These are phyloP conservation scores for Tuber melanosporum DNA, from an alignment of 495 filamentous ascomycete species.

Conservation along the genomic window DNA sequence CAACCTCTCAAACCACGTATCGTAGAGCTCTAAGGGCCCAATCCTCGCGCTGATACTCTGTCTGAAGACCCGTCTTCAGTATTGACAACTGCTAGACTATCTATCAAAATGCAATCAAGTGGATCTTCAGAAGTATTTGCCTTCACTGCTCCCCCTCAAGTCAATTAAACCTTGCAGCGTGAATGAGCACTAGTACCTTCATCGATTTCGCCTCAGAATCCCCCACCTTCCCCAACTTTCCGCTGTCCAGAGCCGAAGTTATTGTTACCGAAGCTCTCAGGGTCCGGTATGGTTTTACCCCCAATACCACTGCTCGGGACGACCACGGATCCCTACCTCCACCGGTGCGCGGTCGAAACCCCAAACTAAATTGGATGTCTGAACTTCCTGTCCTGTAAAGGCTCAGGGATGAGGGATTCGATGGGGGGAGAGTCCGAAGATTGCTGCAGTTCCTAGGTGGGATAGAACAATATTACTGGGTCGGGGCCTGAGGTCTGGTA, in stretches of 20 bases:
- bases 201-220: conserved; percentile 30
- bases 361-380: neutral
- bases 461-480: neutral
- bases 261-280: conserved; percentile 23
- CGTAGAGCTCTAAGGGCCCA: neutral
- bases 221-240: conserved; percentile 25
- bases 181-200: conserved; percentile 26
- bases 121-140: conserved; percentile 25
- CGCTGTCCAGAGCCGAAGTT: conserved; percentile 13
- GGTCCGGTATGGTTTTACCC: conserved; percentile 27
- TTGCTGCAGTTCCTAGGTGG: conserved; percentile 11
- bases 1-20: neutral
- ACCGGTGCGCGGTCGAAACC: neutral
- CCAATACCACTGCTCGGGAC: neutral
- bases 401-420: conserved; percentile 25
- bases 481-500: conserved; percentile 29
- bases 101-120: conserved; percentile 19
- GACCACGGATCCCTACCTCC: neutral
- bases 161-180: conserved; percentile 32
- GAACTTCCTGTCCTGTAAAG: conserved; percentile 24
- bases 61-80: neutral
- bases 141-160: conserved; percentile 22
- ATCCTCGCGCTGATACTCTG: neutral
- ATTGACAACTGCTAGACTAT: neutral
- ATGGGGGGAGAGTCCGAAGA: conserved; percentile 14